Percentiles rank a stretch among this genome's conserved stretches.
These are phyloP conservation scores for Tetrapyrgos nigripes DNA, from an alignment of 1,284 basidiomycete genomes.

Conservation along the genomic window DNA sequence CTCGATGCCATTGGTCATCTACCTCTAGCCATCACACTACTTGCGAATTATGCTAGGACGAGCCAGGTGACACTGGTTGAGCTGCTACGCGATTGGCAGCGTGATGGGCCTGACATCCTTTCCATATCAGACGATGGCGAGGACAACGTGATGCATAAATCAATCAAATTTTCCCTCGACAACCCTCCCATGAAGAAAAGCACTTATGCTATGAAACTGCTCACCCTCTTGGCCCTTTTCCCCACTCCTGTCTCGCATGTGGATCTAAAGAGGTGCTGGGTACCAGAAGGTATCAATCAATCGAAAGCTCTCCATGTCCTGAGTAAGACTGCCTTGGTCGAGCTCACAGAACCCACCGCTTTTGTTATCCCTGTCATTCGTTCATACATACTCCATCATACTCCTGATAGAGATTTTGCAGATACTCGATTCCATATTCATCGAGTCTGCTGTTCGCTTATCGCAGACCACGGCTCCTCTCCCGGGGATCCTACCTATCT, in stretches of 20 bases:
- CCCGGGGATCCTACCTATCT: neutral
- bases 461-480: neutral
- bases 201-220: constrained; percentile 15
- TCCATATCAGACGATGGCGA: neutral
- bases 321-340: constrained; percentile 19
- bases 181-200: constrained; percentile 13
- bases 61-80: neutral
- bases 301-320: constrained; percentile 18
- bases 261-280: constrained; percentile 26
- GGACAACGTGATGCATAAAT: neutral
- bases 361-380: constrained; percentile 29
- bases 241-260: constrained; percentile 23
- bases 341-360: constrained; percentile 17
- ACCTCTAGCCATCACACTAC: constrained; percentile 17
- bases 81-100: neutral
- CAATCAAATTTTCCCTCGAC: constrained; percentile 22
- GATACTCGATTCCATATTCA: constrained; percentile 15
- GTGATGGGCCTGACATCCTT: neutral
- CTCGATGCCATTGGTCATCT: constrained; percentile 12
- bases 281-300: constrained; percentile 3
- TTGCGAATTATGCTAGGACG: constrained; percentile 13
- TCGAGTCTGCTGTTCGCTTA: constrained; percentile 13
- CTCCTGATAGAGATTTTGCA: constrained; percentile 3
- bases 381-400: constrained; percentile 24
- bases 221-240: constrained; percentile 26